A percentile compares a stretch with the other conserved stretches of the same genome.
Conservation (phyloP, 129 eudicot species). For the Pulicaria dysenterica region DNA sequence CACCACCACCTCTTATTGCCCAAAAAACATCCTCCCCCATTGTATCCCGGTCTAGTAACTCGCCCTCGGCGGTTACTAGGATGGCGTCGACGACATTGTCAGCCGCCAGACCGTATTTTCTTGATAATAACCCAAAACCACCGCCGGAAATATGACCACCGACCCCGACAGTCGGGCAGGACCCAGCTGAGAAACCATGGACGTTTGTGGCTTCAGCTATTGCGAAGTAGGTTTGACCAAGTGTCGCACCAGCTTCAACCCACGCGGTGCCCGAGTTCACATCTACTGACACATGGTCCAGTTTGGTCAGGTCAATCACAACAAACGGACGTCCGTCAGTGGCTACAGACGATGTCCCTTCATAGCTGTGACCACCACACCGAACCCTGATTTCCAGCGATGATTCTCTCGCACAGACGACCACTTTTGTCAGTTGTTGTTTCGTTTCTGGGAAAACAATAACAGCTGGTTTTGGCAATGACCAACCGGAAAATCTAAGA, state of each 20-base stretch:
- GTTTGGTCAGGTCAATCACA: slow-evolving; percentile 68
- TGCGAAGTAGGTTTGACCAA: slow-evolving; percentile 61
- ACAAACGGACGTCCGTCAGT: slow-evolving; percentile 47
- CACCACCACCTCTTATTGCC: slow-evolving; percentile 93
- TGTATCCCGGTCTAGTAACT: slow-evolving; percentile 45
- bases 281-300: slow-evolving; percentile 55
- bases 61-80: slow-evolving; percentile 58
- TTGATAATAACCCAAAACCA: slow-evolving; percentile 68
- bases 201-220: slow-evolving; percentile 46
- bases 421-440: slow-evolving; percentile 45
- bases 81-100: slow-evolving; percentile 77
- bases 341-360: slow-evolving; percentile 60
- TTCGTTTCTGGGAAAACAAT: slow-evolving; percentile 62
- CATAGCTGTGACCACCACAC: slow-evolving; percentile 86
- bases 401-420: slow-evolving; percentile 45
- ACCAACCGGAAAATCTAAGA: slow-evolving; percentile 45
- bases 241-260: slow-evolving; percentile 91
- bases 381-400: slow-evolving; percentile 55
- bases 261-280: slow-evolving; percentile 50
- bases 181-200: slow-evolving; percentile 78
- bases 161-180: slow-evolving; percentile 77
- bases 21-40: slow-evolving; percentile 97
- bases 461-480: slow-evolving; percentile 61
- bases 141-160: slow-evolving; percentile 88
- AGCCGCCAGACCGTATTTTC: slow-evolving; percentile 80